Evolutionary conservation across 768 basidiomycete genomes (phyloP).

Genomic region (Pisolithus microcarpus): DNA sequence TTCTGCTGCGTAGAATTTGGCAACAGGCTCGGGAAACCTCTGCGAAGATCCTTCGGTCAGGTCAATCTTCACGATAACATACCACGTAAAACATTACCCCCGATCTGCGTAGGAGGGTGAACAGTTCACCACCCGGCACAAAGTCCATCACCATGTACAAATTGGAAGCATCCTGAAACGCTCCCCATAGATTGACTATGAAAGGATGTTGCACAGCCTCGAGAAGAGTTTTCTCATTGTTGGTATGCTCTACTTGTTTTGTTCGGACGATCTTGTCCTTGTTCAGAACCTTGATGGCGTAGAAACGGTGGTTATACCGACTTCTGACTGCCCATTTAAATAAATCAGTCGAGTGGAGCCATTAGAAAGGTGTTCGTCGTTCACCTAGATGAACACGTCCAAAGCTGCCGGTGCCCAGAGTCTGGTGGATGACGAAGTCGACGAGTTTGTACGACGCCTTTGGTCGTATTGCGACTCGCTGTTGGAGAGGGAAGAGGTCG

Average conservation of each 20-base stretch:
- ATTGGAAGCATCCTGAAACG: constrained; percentile 86
- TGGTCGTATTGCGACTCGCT: constrained; percentile 35
- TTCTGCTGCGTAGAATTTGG: constrained; percentile 96
- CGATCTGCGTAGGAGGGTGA: constrained; percentile 85
- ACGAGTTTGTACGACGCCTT: constrained; percentile 66
- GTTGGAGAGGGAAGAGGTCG: constrained; percentile 23
- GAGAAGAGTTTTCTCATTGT: constrained; percentile 87
- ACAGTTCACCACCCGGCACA: constrained; percentile 94
- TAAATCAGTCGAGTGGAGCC: not conserved
- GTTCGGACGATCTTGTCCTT: constrained; percentile 88
- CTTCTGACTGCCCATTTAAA: constrained; percentile 58
- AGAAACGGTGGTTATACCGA: constrained; percentile 88
- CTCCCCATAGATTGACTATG: constrained; percentile 94
- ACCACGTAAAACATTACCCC: constrained; percentile 47
- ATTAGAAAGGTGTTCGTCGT: constrained; percentile 5
- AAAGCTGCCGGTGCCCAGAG: constrained; percentile 92
- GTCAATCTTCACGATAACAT: constrained; percentile 8
- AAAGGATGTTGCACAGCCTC: constrained; percentile 84
- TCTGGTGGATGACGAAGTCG: constrained; percentile 78
- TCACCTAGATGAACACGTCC: constrained; percentile 87
- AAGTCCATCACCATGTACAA: constrained; percentile 99
- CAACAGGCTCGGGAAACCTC: constrained; percentile 94
- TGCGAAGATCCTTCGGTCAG: constrained; percentile 26
- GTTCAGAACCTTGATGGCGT: constrained; percentile 90
- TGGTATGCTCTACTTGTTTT: constrained; percentile 97